Conservation (phyloP, 352 stramenopile genomes). For the Thraustotheca clavata region DNA sequence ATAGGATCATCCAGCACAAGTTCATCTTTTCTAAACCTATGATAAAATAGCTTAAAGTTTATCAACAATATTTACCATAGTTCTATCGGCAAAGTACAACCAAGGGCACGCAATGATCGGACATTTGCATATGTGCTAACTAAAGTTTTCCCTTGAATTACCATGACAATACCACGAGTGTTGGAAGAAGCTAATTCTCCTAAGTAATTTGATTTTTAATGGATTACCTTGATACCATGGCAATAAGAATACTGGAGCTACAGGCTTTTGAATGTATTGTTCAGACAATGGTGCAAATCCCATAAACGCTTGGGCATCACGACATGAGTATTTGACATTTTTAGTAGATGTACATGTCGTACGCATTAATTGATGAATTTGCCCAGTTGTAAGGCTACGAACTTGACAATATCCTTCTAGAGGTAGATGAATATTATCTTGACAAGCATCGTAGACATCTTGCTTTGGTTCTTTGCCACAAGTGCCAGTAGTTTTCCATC, state of each 20-base stretch:
- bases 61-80: conserved; percentile 30
- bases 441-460: conserved; percentile 33
- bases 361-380: conserved; percentile 50
- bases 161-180: conserved; percentile 50
- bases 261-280: conserved; percentile 29
- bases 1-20: conserved; percentile 53
- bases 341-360: conserved; percentile 39
- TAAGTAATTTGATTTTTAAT: neutral
- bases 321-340: conserved; percentile 53
- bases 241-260: conserved; percentile 22
- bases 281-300: conserved; percentile 36
- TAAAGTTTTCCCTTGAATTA: conserved; percentile 57
- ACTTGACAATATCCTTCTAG: conserved; percentile 63
- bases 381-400: conserved; percentile 49
- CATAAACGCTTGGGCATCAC: conserved; percentile 47
- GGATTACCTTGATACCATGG: conserved; percentile 1
- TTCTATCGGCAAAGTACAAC: conserved; percentile 41
- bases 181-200: neutral
- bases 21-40: conserved; percentile 28
- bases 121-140: conserved; percentile 66
- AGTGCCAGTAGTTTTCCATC: conserved; percentile 51
- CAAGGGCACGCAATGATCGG: conserved; percentile 36
- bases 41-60: neutral
- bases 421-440: conserved; percentile 36
- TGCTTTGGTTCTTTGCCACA: conserved; percentile 53